A percentile compares a stretch with the other conserved stretches of the same genome.
phyloP scores from a whole-genome alignment of 2,329 filamentous ascomycete genomes.

The Cladophialophora yegresii region DNA sequence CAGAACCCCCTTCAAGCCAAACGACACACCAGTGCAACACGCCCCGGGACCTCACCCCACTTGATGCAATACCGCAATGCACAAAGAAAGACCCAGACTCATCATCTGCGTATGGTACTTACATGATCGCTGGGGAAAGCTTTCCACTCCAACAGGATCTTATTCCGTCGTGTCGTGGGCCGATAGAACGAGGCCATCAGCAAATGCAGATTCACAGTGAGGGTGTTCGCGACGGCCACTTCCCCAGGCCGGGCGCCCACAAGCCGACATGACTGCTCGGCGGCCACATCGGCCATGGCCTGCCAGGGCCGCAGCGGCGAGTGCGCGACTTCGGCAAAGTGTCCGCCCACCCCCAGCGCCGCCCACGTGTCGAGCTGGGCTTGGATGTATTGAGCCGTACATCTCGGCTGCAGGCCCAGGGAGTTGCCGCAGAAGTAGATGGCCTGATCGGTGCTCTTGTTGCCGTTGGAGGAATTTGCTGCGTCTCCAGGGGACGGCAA shows the following conservation, averaged over 20 bases:
- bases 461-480: not conserved
- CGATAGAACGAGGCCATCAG: conserved; percentile 81
- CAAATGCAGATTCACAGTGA: conserved; percentile 78
- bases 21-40: too few species aligned
- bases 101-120: conserved; percentile 38
- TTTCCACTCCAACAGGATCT: conserved; percentile 83
- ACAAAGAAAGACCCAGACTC: not conserved
- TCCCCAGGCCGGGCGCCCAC: conserved; percentile 73
- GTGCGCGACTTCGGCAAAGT: conserved; percentile 70
- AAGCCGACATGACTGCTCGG: conserved; percentile 67
- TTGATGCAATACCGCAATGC: not conserved
- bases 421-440: conserved; percentile 92
- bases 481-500: not conserved
- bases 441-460: conserved; percentile 27
- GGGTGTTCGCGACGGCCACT: conserved; percentile 82
- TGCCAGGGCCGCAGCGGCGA: conserved; percentile 73
- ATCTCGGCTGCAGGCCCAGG: conserved; percentile 76
- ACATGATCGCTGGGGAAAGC: conserved; percentile 86
- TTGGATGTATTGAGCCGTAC: conserved; percentile 65
- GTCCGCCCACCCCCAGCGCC: conserved; percentile 77
- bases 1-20: not conserved
- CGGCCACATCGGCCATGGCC: conserved; percentile 73
- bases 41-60: too few species aligned
- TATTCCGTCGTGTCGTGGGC: conserved; percentile 65
- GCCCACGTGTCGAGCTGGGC: conserved; percentile 81